Conservation (phyloP, 768 basidiomycete genomes). For the Plicaturopsis crispa region DNA sequence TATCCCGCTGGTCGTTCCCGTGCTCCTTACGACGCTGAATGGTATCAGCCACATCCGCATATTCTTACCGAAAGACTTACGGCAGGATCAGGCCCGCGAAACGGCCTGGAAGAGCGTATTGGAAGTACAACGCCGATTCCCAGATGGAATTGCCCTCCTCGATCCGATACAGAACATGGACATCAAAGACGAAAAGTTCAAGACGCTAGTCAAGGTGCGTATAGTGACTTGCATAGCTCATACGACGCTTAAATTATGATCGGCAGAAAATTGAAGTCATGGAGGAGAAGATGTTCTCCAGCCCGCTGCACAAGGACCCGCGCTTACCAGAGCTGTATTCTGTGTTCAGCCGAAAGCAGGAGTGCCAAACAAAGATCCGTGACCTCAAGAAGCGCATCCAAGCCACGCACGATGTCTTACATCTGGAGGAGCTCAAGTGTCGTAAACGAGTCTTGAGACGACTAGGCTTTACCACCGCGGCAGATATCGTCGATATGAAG, state of each 20-base stretch:
- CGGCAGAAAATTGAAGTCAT: constrained; percentile 83
- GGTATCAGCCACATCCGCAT: constrained; percentile 83
- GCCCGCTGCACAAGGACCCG: constrained; percentile 72
- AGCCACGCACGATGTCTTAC: constrained; percentile 85
- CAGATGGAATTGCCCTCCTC: constrained; percentile 76
- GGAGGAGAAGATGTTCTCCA: constrained; percentile 79
- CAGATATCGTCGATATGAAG: constrained; percentile 97
- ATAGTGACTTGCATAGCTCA: neutral
- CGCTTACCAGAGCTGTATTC: constrained; percentile 78
- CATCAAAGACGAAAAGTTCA: constrained; percentile 92
- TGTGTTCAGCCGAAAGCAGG: constrained; percentile 70
- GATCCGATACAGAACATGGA: constrained; percentile 95
- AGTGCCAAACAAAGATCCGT: constrained; percentile 61
- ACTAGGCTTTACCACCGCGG: constrained; percentile 79
- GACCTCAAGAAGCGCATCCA: constrained; percentile 80
- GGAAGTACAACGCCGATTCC: constrained; percentile 89
- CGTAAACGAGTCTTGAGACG: constrained; percentile 91
- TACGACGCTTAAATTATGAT: no score
- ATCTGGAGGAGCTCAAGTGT: constrained; percentile 93
- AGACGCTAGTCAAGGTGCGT: constrained; percentile 71
- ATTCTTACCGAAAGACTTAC: constrained; percentile 84
- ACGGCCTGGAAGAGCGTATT: constrained; percentile 85
- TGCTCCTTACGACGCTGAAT: constrained; percentile 81
- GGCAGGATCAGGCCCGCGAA: constrained; percentile 66
- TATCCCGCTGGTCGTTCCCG: constrained; percentile 79